Conservation (phyloP, 2,329 filamentous ascomycete genomes). For the Cladosporium oxysporum region DNA sequence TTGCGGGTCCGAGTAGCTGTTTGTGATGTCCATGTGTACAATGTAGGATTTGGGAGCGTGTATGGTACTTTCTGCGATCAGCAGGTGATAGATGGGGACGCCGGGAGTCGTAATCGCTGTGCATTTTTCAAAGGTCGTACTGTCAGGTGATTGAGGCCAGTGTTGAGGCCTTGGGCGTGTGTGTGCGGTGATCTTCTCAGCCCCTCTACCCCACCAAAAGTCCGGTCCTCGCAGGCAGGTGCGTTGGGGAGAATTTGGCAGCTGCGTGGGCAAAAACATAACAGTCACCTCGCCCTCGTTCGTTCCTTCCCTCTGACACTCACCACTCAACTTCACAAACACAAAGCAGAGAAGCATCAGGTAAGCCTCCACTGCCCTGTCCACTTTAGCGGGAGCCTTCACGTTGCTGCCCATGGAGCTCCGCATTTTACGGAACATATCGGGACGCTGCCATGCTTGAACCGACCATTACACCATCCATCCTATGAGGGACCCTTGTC, state of each 20-base stretch:
- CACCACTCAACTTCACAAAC: conserved; percentile 3
- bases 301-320: not conserved
- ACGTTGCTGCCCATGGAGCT: conserved; percentile 19
- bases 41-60: not conserved
- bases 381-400: conserved; percentile 14
- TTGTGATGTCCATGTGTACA: conserved; percentile 15
- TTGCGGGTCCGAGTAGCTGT: not conserved
- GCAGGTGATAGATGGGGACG: not conserved
- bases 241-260: no score
- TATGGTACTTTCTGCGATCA: not conserved
- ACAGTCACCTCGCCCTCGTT: not conserved
- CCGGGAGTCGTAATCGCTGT: not conserved
- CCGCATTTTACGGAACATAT: conserved; percentile 19
- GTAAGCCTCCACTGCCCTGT: conserved; percentile 16
- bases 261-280: not conserved
- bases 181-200: not conserved
- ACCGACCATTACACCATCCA: not conserved
- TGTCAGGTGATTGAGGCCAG: no score
- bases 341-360: conserved; percentile 16
- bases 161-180: not conserved
- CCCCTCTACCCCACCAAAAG: not conserved
- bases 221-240: no score
- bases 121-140: no score
- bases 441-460: conserved; percentile 3
- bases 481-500: not conserved